These are phyloP conservation scores for Tilletia indica DNA, from an alignment of 1,284 basidiomycete genomes.

Conservation along the genomic window DNA sequence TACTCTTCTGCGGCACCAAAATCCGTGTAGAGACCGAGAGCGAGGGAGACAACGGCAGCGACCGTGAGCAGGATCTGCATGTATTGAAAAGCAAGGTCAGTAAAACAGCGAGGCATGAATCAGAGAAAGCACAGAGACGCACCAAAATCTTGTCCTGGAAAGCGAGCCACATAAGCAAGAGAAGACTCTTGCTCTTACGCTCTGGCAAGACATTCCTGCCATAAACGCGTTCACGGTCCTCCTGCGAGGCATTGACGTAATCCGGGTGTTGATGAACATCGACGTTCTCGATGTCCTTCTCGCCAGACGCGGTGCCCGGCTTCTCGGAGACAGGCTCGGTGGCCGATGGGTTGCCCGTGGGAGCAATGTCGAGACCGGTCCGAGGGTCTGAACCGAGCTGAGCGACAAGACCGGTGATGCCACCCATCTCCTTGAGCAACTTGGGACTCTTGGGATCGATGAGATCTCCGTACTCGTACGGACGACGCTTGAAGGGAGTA, in stretches of 20 bases:
- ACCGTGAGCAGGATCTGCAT: slow-evolving; percentile 78
- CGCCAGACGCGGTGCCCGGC: neutral
- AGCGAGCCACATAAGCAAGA: slow-evolving; percentile 87
- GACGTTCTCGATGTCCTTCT: slow-evolving; percentile 27
- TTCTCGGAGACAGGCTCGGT: neutral
- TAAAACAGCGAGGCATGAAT: slow-evolving; percentile 15
- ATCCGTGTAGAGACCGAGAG: slow-evolving; percentile 89
- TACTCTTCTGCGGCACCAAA: slow-evolving; percentile 69
- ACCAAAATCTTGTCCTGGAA: slow-evolving; percentile 89
- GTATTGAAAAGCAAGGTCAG: slow-evolving; percentile 26
- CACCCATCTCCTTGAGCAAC: slow-evolving; percentile 71
- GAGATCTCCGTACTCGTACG: slow-evolving; percentile 75
- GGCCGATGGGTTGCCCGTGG: slow-evolving; percentile 30
- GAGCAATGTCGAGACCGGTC: slow-evolving; percentile 38
- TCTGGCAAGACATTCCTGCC: slow-evolving; percentile 79
- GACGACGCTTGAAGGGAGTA: slow-evolving; percentile 59
- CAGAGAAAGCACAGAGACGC: slow-evolving; percentile 56
- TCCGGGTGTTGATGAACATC: slow-evolving; percentile 21
- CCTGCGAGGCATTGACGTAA: slow-evolving; percentile 33
- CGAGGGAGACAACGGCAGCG: slow-evolving; percentile 87
- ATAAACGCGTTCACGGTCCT: slow-evolving; percentile 62
- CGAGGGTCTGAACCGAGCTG: slow-evolving; percentile 72
- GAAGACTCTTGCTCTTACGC: slow-evolving; percentile 74
- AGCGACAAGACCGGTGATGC: slow-evolving; percentile 67
- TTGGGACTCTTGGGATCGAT: slow-evolving; percentile 81